phyloP scores from a whole-genome alignment of 441 rosid genomes.

The Mallotus repandus region DNA sequence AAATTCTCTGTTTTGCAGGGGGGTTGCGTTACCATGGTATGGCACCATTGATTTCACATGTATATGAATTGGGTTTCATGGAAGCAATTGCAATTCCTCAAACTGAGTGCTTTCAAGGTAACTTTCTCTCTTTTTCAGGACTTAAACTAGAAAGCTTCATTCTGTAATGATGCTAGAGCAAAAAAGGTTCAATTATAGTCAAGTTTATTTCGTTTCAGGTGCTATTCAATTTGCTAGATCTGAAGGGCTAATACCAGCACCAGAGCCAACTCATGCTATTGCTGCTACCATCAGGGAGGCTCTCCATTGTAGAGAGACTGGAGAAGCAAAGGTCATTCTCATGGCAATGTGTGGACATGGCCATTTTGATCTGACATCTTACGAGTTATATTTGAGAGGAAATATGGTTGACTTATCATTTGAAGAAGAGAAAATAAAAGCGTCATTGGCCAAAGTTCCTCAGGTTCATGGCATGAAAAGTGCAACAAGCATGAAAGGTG shows the following conservation, averaged over 20 bases:
- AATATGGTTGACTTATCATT: conserved; percentile 72
- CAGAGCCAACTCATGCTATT: conserved; percentile 91
- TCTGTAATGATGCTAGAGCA: not conserved
- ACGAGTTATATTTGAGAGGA: conserved; percentile 75
- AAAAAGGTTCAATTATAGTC: not conserved
- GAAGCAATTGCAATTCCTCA: conserved; percentile 89
- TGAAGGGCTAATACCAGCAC: conserved; percentile 90
- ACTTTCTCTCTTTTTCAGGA: not conserved
- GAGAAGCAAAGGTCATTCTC: conserved; percentile 83
- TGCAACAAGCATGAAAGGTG: not conserved
- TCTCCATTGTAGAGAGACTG: conserved; percentile 66
- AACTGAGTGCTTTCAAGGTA: conserved; percentile 80
- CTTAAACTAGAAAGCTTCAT: not conserved
- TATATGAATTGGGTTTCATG: conserved; percentile 76
- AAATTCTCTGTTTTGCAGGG: conserved; percentile 40
- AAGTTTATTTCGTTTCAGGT: conserved; percentile 39
- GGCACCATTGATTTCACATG: conserved; percentile 88
- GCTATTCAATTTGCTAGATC: conserved; percentile 82
- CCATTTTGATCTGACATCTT: conserved; percentile 80
- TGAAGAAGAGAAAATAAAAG: conserved; percentile 57
- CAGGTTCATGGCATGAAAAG: conserved; percentile 27
- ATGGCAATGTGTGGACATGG: conserved; percentile 98
- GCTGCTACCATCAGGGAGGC: conserved; percentile 96
- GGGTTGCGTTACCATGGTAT: conserved; percentile 94
- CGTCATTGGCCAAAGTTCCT: conserved; percentile 71